Percentiles rank a stretch among this genome's conserved stretches.
These are phyloP conservation scores for Chaetomium sp. DNA, from an alignment of 2,329 filamentous ascomycete species.

Conservation along the genomic window DNA sequence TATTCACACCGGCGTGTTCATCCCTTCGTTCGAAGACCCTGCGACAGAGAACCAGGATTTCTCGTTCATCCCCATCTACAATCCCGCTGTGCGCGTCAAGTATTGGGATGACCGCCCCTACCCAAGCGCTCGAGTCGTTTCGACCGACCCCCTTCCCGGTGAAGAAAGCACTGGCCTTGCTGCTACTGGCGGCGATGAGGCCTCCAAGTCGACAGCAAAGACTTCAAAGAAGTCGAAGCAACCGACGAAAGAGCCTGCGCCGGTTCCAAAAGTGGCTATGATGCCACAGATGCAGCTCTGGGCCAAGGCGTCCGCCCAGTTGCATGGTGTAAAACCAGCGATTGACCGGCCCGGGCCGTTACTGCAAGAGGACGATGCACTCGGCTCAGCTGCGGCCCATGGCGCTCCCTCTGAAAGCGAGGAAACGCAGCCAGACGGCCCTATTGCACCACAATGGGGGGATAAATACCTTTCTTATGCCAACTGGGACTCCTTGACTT, in stretches of 20 bases:
- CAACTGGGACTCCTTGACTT: slow-evolving; percentile 41
- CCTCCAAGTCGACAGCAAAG: slow-evolving; percentile 20
- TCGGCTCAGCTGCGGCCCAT: background rate
- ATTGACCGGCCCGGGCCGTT: slow-evolving; percentile 18
- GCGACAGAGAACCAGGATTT: slow-evolving; percentile 52
- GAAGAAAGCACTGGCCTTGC: slow-evolving; percentile 34
- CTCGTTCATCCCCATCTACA: slow-evolving; percentile 65
- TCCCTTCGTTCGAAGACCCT: slow-evolving; percentile 58
- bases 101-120: slow-evolving; percentile 75
- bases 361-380: slow-evolving; percentile 19
- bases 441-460: slow-evolving; percentile 24
- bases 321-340: slow-evolving; percentile 47
- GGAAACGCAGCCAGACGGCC: slow-evolving; percentile 18
- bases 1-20: slow-evolving; percentile 79
- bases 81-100: slow-evolving; percentile 59
- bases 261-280: slow-evolving; percentile 44
- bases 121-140: slow-evolving; percentile 56
- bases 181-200: slow-evolving; percentile 30
- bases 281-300: slow-evolving; percentile 64
- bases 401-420: slow-evolving; percentile 5
- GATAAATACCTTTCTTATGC: slow-evolving; percentile 52
- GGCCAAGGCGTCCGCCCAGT: slow-evolving; percentile 62
- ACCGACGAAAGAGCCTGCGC: slow-evolving; percentile 42
- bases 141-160: slow-evolving; percentile 38
- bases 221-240: slow-evolving; percentile 46